Base-by-base conservation (phyloP, 2,329 filamentous ascomycete species). In the Fusarium brachygibbosum region DNA sequence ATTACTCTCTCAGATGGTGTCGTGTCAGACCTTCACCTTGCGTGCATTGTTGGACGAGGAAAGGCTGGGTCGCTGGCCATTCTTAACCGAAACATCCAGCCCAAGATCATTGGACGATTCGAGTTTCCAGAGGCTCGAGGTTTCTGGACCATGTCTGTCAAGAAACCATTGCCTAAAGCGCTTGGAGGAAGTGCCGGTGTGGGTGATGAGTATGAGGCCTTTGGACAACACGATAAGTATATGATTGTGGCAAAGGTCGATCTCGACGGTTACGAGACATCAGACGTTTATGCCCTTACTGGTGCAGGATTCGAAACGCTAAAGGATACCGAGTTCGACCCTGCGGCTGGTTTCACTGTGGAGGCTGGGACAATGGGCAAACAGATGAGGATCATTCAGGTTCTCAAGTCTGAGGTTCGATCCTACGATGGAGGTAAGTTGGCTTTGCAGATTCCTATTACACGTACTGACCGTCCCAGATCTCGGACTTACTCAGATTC, bases 271-370 rank as follows among this genome's bases (percentile, higher is more conserved):
- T 90, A 88, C 59, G 93, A 95, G 78, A 90, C 89, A 42, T 95
- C 93, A 1, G 89, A 93, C 57, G 90, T 97, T 4, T 94, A 94
- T 74, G 86, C 88, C 40, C 83, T 95, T 38, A 92, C 90, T n/a
- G 88, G 87, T 2, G 88, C 89, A 31, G 89, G 89, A 5, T 89
- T 97, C 61, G 90, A 94, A 76, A 88, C 91, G 38, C 85, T 95
- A 10, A 88, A 88, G 35, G 93, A 91, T 38, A 93, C 94, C 1
- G 96, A 99, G 75, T 98, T 98, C 76, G 97, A 99, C 66, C 90
- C 92, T 6, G 93, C 93, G 45, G 93, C 94, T 66, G 96, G 94
- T 28, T 88, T 91, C 32, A 98, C 96, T 0, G 86, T 98, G 46
- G 92, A 97, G 71, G 91, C 96, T 19, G 93, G 93, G 17, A 92